Evolutionary conservation across 371 early-diverging fungal genomes (phyloP), one percentile per base, ranked within the genome.

Genomic region (Lichtheimia corymbifera): DNA sequence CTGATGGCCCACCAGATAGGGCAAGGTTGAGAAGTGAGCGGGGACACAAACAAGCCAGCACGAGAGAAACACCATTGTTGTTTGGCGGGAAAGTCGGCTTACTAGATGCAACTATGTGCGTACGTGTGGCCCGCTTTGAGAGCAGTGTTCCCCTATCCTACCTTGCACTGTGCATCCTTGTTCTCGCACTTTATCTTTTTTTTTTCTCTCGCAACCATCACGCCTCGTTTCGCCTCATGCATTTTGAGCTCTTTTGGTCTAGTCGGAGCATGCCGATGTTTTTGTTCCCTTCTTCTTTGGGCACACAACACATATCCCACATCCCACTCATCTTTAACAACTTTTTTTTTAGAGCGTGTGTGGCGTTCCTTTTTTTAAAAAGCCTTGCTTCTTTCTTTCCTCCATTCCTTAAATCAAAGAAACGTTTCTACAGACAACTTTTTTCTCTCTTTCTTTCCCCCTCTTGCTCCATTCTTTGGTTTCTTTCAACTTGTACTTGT

Each of bases 361-460:
- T 59, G 59, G 59, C 51, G 59, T 59, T 51, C 59, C 59, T 41
- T 58, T 51, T 50, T 30, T 30, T 40, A 40, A 54, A 41, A 41
- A 27, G 43, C 42, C 57, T 42, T 28, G 40, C 35, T 44, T 53
- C 45, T 54, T 18, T 53, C 43, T 55, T 50, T 24, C 50, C 17
- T 49, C 62, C 40, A 22, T 53, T 30, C 55, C n/a, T 47, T 54
- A 17, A 18, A 25, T 30, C n/a, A 14, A 42, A 47, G n/a, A 22
- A 3, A 7, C 18, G 22, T 18, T 47, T 35, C 50, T 59, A 52
- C 12, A 24, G 35, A 5, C 25, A 24, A 18, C 6, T 22, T 35
- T 43, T 43, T 42, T 50, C 51, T 30, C 27, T 22, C 53, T 45
- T 58, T 53, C 64, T 43, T 43, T 22, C 54, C 35, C 30, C 35